These are phyloP conservation scores for Amanita polypyramis DNA, from an alignment of 768 basidiomycete species.

Conservation along the genomic window DNA sequence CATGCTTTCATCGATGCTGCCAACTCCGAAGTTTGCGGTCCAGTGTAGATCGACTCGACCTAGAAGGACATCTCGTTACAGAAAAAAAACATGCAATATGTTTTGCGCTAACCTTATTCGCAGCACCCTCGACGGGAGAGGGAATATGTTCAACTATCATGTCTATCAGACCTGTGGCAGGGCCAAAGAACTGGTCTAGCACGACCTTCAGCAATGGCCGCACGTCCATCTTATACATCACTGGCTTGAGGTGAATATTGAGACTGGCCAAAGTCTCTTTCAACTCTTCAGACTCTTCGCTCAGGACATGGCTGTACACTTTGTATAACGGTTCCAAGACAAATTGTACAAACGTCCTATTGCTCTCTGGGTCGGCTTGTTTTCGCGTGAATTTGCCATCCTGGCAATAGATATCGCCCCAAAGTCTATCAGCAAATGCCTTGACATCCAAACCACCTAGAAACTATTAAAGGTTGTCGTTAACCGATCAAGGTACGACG, in stretches of 20 bases:
- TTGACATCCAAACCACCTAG: constrained; percentile 71
- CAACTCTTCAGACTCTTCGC: constrained; percentile 86
- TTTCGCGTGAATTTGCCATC: constrained; percentile 84
- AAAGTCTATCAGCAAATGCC: constrained; percentile 82
- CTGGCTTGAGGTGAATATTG: constrained; percentile 79
- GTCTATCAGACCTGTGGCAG: constrained; percentile 82
- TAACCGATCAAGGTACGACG: constrained; percentile 7
- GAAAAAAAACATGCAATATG: neutral
- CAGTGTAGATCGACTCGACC: constrained; percentile 82
- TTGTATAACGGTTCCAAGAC: constrained; percentile 96
- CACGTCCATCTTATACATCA: constrained; percentile 98
- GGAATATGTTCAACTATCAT: constrained; percentile 88
- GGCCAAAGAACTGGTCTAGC: constrained; percentile 92
- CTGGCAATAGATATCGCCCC: constrained; percentile 98
- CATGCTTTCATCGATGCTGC: constrained; percentile 76
- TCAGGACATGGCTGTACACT: constrained; percentile 89
- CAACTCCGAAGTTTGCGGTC: constrained; percentile 74
- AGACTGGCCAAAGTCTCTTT: constrained; percentile 69
- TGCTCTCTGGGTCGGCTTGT: constrained; percentile 65
- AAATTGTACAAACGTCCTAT: constrained; percentile 89
- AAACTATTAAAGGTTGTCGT: neutral
- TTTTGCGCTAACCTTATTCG: constrained; percentile 42
- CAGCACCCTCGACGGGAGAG: constrained; percentile 53
- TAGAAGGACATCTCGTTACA: constrained; percentile 16
- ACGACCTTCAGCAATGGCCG: constrained; percentile 90